phyloP scores from a whole-genome alignment of 345 rosid species.

The Eucalyptus sideroxylon region DNA sequence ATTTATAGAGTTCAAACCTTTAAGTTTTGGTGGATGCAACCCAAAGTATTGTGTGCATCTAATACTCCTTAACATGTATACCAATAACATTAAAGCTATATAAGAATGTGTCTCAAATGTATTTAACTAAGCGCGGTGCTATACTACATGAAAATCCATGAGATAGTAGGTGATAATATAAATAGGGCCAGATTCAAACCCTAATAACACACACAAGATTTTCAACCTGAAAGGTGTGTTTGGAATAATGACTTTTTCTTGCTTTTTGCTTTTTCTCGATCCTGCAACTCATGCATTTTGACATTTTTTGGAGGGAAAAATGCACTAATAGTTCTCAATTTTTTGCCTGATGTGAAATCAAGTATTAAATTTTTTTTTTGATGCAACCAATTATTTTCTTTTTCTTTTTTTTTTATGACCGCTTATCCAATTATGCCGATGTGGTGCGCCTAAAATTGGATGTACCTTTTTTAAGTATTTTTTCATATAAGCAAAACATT shows the following conservation, averaged over 20 bases:
- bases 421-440: neutral
- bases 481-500: neutral
- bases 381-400: neutral
- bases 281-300: neutral
- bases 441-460: neutral
- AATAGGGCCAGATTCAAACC: neutral
- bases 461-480: neutral
- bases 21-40: neutral
- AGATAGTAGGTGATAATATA: neutral
- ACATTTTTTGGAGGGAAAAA: neutral
- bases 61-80: neutral
- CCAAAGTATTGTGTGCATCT: neutral
- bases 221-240: neutral
- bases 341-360: neutral
- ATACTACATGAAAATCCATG: neutral
- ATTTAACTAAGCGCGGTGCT: neutral
- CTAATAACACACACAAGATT: neutral
- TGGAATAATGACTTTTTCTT: neutral
- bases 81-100: neutral
- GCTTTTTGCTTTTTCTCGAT: neutral
- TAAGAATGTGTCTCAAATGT: neutral
- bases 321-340: neutral
- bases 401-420: too few species aligned
- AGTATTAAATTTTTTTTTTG: neutral
- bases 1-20: neutral